phyloP scores from a whole-genome alignment of 768 basidiomycete genomes.

The Lenzites betulinus region DNA sequence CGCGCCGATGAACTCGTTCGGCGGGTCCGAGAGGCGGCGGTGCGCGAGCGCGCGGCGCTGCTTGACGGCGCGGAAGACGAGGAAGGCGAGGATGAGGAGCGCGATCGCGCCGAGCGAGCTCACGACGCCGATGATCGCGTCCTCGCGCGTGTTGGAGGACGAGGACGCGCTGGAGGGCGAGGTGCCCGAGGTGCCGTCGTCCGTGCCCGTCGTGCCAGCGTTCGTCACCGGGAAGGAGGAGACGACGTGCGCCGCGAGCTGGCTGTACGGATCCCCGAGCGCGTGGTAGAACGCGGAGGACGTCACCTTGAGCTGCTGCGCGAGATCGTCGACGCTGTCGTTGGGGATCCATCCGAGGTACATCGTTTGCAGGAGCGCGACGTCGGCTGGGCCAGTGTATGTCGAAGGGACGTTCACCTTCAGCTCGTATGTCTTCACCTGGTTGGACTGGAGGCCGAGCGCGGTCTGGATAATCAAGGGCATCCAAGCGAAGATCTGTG shows the following conservation, averaged over 20 bases:
- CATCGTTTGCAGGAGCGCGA: constrained; percentile 58
- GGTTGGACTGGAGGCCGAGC: constrained; percentile 41
- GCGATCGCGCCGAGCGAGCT: constrained; percentile 80
- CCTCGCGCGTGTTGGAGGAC: constrained; percentile 57
- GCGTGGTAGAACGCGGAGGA: constrained; percentile 68
- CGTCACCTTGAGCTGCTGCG: constrained; percentile 60
- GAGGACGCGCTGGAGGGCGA: constrained; percentile 7
- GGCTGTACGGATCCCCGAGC: constrained; percentile 41
- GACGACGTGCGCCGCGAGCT: constrained; percentile 70
- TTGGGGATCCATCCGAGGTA: constrained; percentile 72
- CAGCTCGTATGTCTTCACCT: constrained; percentile 57
- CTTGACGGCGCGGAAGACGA: constrained; percentile 69
- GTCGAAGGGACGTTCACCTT: constrained; percentile 66
- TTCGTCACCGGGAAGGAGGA: constrained; percentile 60
- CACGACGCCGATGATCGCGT: constrained; percentile 92
- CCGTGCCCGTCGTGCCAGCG: constrained; percentile 26
- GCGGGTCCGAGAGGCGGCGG: constrained; percentile 64
- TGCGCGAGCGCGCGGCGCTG: constrained; percentile 71
- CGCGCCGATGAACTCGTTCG: constrained; percentile 39
- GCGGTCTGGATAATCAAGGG: constrained; percentile 53
- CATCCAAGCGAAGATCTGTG: constrained; percentile 77
- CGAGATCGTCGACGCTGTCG: constrained; percentile 56
- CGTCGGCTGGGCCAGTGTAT: constrained; percentile 53
- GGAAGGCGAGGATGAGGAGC: constrained; percentile 68
- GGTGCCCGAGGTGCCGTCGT: constrained; percentile 29